Evolutionary conservation across 2,329 filamentous ascomycete species (phyloP), one percentile per base, ranked within the genome.

Genomic region (Beauveria varroae): DNA sequence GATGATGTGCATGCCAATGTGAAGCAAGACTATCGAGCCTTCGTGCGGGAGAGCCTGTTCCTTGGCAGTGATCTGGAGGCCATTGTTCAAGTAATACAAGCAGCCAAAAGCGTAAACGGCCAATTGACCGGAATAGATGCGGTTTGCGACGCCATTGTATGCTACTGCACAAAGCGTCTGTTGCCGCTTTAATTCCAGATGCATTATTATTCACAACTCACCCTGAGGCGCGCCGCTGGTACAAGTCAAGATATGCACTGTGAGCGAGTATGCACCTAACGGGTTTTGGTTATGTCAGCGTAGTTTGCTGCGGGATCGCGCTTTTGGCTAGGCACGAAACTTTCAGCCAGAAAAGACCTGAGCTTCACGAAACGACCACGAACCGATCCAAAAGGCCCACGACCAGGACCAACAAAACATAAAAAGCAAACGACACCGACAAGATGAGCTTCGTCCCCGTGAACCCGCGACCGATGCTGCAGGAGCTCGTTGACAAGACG

Each of bases 391-490:
- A 34, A 34, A 26, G 30, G 30, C 30, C 30, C 30, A 14, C 30
- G 30, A 34, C 12, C 30, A 34, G 40, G 40, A 43, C 40, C 40
- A n/a, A n/a, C 40, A 40, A 9, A 26, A 26, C 24, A 26, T 26
- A 47, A 26, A 44, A 54, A 28, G 14, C 24, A 58, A 44, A 34
- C 30, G 10, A 55, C 12, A 28, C 49, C 57, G 47, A 46, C 65
- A 72, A 64, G 43, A 75, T 75, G 73, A 75, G 73, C 64, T 96
- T 96, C 79, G 88, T 96, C 75, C 95, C 95, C 65, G 82, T 98
- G 72, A 99, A 99, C 83, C 95, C 95, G 72, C 91, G 93, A 75
- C 95, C 95, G 49, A 92, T 97, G 84, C 89, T 99, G 73, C 92
- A 97, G 80, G 87, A 87, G 73, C 87, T 97, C 65, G 89, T 99